Percentiles rank a stretch among this genome's conserved stretches.
Evolutionary conservation across 176 grass and related monocot species (phyloP).

Genomic region (Carex cristatella): DNA sequence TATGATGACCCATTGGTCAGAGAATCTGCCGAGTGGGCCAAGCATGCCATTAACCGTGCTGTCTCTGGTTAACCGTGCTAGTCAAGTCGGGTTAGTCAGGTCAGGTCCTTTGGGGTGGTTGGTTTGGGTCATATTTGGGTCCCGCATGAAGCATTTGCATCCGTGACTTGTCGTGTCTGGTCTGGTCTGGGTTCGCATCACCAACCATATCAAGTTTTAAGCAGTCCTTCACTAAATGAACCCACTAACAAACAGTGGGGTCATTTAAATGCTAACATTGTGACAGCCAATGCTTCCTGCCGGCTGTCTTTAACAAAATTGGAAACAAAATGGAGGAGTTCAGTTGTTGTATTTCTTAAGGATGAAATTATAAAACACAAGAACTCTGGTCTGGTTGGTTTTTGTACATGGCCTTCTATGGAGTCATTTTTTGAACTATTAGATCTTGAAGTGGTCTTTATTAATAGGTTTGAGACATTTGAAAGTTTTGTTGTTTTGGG

Average conservation of each 20-base stretch:
- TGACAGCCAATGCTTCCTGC: neutral
- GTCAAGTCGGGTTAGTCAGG: conserved; percentile 1
- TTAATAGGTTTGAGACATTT: conserved; percentile 17
- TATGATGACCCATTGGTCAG: conserved; percentile 71
- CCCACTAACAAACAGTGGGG: conserved; percentile 12
- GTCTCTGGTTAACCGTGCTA: conserved; percentile 54
- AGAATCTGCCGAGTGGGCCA: conserved; percentile 80
- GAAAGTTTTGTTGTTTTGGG: conserved; percentile 25
- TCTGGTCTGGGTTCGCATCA: conserved; percentile 15
- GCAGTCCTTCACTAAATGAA: conserved; percentile 17
- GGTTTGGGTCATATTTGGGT: conserved; percentile 23
- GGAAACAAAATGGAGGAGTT: neutral
- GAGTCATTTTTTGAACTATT: conserved; percentile 25
- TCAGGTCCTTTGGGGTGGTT: neutral
- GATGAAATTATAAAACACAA: conserved; percentile 9
- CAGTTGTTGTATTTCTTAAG: conserved; percentile 13
- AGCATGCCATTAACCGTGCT: conserved; percentile 62
- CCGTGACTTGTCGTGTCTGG: conserved; percentile 7
- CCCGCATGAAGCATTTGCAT: conserved; percentile 22
- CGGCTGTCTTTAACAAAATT: conserved; percentile 6
- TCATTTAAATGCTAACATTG: conserved; percentile 24
- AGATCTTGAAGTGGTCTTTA: conserved; percentile 16
- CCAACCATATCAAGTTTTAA: conserved; percentile 10
- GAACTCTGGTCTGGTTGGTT: conserved; percentile 23
- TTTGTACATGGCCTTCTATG: conserved; percentile 20